Evolutionary conservation across 139 green algal genomes (phyloP).

Genomic region (Haematococcus sp.): DNA sequence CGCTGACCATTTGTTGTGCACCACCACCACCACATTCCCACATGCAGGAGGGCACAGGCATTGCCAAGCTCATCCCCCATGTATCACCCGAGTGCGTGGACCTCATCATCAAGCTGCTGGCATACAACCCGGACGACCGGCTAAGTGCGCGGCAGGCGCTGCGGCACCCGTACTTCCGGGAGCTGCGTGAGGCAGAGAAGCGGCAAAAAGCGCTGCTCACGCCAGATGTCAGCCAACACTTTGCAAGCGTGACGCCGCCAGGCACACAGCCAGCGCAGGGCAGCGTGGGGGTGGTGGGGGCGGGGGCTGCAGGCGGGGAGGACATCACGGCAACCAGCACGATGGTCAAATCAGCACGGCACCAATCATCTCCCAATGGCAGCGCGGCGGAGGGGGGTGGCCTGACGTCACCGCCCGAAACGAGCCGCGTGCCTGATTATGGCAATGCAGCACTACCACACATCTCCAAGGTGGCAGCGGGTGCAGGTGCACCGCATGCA

Average conservation of each 20-base stretch:
- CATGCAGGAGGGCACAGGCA: slow-evolving; percentile 24
- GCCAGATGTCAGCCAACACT: slow-evolving; percentile 26
- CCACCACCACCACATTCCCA: too few species aligned
- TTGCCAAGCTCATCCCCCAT: slow-evolving; percentile 67
- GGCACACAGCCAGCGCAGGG: neutral
- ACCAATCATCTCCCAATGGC: neutral
- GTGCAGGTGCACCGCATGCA: neutral
- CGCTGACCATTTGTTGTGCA: too few species aligned
- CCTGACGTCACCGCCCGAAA: neutral
- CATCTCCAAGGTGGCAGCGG: neutral
- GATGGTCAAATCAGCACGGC: neutral
- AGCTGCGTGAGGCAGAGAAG: slow-evolving; percentile 66
- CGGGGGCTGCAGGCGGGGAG: neutral
- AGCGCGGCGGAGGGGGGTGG: neutral
- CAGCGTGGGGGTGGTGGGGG: too few species aligned
- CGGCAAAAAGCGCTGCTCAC: slow-evolving; percentile 44
- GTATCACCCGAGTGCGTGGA: slow-evolving; percentile 63
- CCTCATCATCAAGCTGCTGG: slow-evolving; percentile 76
- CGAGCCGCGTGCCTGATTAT: neutral
- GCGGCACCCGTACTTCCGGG: slow-evolving; percentile 74
- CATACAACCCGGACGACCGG: slow-evolving; percentile 80
- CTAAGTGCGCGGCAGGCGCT: slow-evolving; percentile 64
- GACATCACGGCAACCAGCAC: neutral
- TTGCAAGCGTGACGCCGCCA: too few species aligned
- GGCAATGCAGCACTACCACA: neutral